These are phyloP conservation scores for Aspergillus coremiiformis DNA, from an alignment of 495 filamentous ascomycete species.

Conservation along the genomic window DNA sequence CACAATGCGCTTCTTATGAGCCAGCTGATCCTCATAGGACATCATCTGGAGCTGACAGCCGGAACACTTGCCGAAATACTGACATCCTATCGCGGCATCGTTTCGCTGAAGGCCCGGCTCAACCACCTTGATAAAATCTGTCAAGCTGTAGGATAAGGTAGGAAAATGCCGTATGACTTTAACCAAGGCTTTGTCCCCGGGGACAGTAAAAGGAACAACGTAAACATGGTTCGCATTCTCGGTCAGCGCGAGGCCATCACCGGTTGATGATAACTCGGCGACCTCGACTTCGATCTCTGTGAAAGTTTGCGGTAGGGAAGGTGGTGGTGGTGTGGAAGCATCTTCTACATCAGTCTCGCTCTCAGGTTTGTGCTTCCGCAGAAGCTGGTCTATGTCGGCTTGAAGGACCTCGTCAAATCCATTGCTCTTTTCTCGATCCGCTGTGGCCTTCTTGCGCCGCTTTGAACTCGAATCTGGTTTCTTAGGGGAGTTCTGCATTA, in stretches of 20 bases:
- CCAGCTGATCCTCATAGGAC: constrained; percentile 76
- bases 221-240: constrained; percentile 65
- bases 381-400: constrained; percentile 57
- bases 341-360: constrained; percentile 17
- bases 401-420: constrained; percentile 65
- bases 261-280: constrained; percentile 73
- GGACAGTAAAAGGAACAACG: constrained; percentile 81
- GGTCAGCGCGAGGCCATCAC: constrained; percentile 71
- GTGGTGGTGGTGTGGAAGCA: constrained; percentile 12
- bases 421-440: constrained; percentile 31
- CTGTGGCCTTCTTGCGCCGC: constrained; percentile 50
- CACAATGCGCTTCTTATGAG: constrained; percentile 75
- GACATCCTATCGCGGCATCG: constrained; percentile 66
- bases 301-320: constrained; percentile 55
- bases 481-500: constrained; percentile 25
- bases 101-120: constrained; percentile 68
- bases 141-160: constrained; percentile 55
- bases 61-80: constrained; percentile 79
- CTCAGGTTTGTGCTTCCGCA: constrained; percentile 41
- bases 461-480: constrained; percentile 26
- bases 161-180: constrained; percentile 66
- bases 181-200: constrained; percentile 71
- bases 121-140: constrained; percentile 75
- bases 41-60: constrained; percentile 99
- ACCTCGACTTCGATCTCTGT: constrained; percentile 75